Percentiles rank a stretch among this genome's conserved stretches.
Conservation (phyloP, 352 stramenopile genomes). For the Phytophthora sp. region DNA sequence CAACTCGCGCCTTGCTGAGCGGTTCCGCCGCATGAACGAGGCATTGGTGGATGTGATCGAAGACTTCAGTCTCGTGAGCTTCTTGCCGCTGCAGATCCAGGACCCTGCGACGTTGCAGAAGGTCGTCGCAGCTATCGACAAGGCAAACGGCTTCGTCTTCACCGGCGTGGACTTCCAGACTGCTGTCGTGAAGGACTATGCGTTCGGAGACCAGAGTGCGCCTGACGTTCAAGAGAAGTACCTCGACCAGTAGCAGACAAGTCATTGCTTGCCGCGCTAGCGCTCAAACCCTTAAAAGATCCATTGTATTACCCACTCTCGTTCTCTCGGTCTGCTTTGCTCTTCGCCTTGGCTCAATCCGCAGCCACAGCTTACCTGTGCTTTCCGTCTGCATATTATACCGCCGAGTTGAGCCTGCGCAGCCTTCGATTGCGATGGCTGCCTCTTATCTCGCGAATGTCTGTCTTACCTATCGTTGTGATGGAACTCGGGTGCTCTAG, state of each 20-base stretch:
- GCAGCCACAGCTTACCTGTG: constrained; percentile 11
- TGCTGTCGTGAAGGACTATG: constrained; percentile 73
- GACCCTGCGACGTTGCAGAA: constrained; percentile 70
- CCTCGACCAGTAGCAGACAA: constrained; percentile 42
- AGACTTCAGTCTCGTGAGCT: constrained; percentile 88
- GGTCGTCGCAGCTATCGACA: constrained; percentile 79
- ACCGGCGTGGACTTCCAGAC: constrained; percentile 81
- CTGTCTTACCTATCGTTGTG: constrained; percentile 15
- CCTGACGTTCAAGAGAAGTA: constrained; percentile 78
- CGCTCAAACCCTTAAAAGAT: constrained; percentile 34
- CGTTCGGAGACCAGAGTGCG: constrained; percentile 66
- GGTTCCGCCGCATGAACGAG: constrained; percentile 87
- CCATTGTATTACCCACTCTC: constrained; percentile 37
- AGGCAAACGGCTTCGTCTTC: constrained; percentile 86
- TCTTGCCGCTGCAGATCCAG: constrained; percentile 82
- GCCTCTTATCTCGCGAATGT: constrained; percentile 9
- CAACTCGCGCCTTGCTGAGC: constrained; percentile 40
- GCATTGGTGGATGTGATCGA: constrained; percentile 86
- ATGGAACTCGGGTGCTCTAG: constrained; percentile 12
- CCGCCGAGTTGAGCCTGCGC: constrained; percentile 4
- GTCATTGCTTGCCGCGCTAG: neutral
- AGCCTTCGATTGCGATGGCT: constrained; percentile 15
- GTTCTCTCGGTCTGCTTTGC: constrained; percentile 18
- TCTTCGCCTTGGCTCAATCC: constrained; percentile 1
- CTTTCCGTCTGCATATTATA: constrained; percentile 13